A percentile compares a stretch with the other conserved stretches of the same genome.
These are phyloP conservation scores for Coemansia sp. DNA, from an alignment of 192 early-diverging fungal species.

Conservation along the genomic window DNA sequence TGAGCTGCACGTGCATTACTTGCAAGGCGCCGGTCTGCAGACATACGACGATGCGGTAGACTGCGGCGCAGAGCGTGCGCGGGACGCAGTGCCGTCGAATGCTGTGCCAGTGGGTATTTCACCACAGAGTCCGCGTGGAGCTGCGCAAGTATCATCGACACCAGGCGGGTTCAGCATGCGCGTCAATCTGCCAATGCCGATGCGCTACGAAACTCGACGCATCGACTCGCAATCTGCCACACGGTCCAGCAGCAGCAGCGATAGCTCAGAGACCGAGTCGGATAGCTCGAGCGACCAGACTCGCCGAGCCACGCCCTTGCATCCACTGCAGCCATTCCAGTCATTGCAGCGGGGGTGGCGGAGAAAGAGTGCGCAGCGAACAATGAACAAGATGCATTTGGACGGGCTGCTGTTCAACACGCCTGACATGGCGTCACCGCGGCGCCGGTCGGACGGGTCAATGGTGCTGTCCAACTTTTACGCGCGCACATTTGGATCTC, in stretches of 20 bases:
- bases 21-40: slow-evolving; percentile 32
- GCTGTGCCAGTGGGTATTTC: background rate
- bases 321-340: background rate
- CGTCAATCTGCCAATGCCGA: slow-evolving; percentile 50
- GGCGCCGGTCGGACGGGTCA: slow-evolving; percentile 43
- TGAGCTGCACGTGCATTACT: slow-evolving; percentile 59
- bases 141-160: background rate
- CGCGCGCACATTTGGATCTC: background rate
- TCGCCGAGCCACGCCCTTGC: no score
- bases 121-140: no score
- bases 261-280: background rate
- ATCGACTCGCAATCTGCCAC: background rate
- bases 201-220: slow-evolving; percentile 34
- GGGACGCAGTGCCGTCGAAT: background rate
- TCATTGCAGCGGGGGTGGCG: background rate
- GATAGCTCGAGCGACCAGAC: background rate
- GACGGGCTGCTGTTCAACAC: background rate
- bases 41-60: slow-evolving; percentile 48
- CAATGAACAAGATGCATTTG: background rate
- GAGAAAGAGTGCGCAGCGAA: background rate
- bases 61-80: background rate
- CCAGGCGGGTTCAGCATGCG: slow-evolving; percentile 35
- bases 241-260: background rate
- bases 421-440: background rate
- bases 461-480: slow-evolving; percentile 38